These are phyloP conservation scores for Prunus kanzakura DNA, from an alignment of 306 rosid genomes.

Conservation along the genomic window DNA sequence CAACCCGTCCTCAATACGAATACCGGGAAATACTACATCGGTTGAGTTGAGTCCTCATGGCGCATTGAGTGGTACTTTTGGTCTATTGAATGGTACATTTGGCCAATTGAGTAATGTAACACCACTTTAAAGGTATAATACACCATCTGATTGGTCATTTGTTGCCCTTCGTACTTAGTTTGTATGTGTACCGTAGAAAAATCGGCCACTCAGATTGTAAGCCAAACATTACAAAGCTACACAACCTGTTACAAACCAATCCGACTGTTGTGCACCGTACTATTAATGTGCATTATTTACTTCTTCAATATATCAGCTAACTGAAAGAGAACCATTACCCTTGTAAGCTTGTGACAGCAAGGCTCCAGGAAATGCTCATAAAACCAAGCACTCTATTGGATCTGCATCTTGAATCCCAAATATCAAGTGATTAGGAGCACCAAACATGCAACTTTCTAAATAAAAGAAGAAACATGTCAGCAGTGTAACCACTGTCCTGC, in stretches of 20 bases:
- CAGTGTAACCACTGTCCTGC: slow-evolving; percentile 8
- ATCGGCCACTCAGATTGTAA: no score
- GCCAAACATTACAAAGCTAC: neutral
- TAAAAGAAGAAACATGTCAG: neutral
- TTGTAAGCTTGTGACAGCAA: neutral
- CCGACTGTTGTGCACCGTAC: neutral
- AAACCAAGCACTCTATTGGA: neutral
- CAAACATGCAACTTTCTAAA: neutral
- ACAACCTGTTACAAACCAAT: neutral
- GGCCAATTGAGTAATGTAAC: no score
- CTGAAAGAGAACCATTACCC: neutral
- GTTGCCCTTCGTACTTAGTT: no score
- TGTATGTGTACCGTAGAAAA: no score
- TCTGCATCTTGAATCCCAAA: neutral
- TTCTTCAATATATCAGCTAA: neutral
- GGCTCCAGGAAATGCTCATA: neutral
- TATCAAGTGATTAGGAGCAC: neutral
- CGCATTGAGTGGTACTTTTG: no score
- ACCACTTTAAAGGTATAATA: no score
- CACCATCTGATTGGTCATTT: no score
- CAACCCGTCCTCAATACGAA: no score
- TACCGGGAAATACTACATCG: no score
- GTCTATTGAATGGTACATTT: no score
- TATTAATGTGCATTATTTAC: neutral
- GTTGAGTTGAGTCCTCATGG: no score